Evolutionary conservation across 257 asterid genomes (phyloP).

Genomic region (Solanum appendiculatum): DNA sequence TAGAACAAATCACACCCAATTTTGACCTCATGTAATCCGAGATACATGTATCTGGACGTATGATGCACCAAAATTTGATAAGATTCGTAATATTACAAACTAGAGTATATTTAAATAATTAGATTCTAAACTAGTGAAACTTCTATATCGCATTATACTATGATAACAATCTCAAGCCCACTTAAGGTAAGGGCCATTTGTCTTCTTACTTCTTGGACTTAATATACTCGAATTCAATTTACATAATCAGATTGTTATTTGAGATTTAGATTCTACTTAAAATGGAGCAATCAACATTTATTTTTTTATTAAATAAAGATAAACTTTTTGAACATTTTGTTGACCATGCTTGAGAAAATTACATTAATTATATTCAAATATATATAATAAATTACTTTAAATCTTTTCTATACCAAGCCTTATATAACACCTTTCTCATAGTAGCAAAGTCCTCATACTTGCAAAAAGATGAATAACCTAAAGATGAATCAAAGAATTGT

Average conservation of each 20-base stretch:
- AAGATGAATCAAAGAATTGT: neutral
- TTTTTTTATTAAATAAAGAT: neutral
- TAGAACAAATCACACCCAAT: no score
- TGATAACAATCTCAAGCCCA: neutral
- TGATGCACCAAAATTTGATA: no score
- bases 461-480: neutral
- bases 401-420: neutral
- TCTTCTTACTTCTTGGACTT: neutral
- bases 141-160: neutral
- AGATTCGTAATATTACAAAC: rapidly evolving
- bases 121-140: no score
- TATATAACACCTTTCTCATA: neutral
- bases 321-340: neutral
- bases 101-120: no score
- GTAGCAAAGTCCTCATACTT: neutral
- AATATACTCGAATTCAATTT: neutral
- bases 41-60: neutral
- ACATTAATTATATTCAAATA: neutral
- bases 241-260: no score
- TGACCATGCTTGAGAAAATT: neutral
- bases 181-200: neutral
- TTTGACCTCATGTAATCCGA: no score
- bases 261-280: neutral
- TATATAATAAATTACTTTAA: no score
- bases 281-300: neutral